Percentiles rank a stretch among this genome's conserved stretches.
Conservation (phyloP, 306 rosid species). For the Dalbergia cochinchinensis region DNA sequence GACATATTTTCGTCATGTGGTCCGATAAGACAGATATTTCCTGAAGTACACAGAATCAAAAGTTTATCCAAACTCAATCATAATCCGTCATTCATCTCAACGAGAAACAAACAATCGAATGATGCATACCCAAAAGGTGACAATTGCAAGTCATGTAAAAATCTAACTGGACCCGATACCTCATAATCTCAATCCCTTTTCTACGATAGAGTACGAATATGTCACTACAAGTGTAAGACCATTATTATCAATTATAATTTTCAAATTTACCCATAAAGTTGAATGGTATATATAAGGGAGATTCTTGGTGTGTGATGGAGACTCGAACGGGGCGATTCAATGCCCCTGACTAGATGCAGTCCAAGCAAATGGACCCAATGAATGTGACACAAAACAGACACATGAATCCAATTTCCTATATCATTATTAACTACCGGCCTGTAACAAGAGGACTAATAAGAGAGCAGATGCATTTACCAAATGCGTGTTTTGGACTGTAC, state of each 20-base stretch:
- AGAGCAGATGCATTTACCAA: constrained; percentile 51
- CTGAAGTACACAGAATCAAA: not conserved
- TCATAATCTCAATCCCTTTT: not conserved
- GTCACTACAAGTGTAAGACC: not conserved
- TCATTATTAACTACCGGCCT: constrained; percentile 34
- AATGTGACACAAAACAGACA: constrained; percentile 52
- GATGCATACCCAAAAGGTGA: not conserved
- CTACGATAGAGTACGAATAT: not conserved
- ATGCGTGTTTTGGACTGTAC: constrained; percentile 48
- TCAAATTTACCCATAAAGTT: not conserved
- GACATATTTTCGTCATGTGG: not conserved
- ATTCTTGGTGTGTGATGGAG: constrained; percentile 39
- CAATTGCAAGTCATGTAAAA: not conserved
- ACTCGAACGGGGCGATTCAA: constrained; percentile 38
- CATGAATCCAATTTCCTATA: constrained; percentile 45
- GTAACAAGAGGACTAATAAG: not conserved
- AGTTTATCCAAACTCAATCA: not conserved
- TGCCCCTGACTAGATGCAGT: constrained; percentile 36
- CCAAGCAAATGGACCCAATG: constrained; percentile 42
- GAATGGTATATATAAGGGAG: constrained; percentile 16
- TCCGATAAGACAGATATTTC: not conserved
- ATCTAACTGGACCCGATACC: constrained; percentile 7
- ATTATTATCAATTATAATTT: not conserved
- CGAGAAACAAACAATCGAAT: not conserved
- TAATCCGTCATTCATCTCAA: constrained; percentile 2